These are phyloP conservation scores for Alternaria atra DNA, from an alignment of 2,329 filamentous ascomycete species.

Conservation along the genomic window DNA sequence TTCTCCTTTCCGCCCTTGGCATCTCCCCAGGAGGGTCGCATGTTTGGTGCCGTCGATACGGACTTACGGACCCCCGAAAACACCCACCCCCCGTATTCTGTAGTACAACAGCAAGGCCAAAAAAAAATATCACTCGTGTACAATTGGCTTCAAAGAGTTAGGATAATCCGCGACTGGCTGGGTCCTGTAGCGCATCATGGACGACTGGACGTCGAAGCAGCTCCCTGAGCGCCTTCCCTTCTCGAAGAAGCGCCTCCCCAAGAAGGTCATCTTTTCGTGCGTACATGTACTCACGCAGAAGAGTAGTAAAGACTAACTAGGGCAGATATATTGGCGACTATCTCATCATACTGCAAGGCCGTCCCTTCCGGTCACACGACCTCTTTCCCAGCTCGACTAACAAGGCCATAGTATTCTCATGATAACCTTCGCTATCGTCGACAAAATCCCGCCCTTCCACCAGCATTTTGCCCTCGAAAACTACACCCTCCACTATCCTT, in stretches of 20 bases:
- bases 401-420: constrained; percentile 57
- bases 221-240: constrained; percentile 61
- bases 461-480: constrained; percentile 67
- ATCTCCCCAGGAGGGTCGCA: constrained; percentile 42
- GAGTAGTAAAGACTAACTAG: constrained; percentile 28
- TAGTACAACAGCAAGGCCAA: not conserved
- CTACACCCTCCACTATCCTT: constrained; percentile 66
- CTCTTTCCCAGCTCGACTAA: constrained; percentile 36
- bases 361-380: constrained; percentile 41
- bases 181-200: constrained; percentile 42
- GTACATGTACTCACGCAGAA: constrained; percentile 28
- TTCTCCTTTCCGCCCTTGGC: constrained; percentile 30
- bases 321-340: constrained; percentile 66
- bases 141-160: too few relatives aligned
- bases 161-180: constrained; percentile 11
- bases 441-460: constrained; percentile 64
- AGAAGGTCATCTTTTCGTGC: constrained; percentile 63
- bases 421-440: constrained; percentile 61
- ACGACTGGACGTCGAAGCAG: constrained; percentile 48
- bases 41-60: constrained; percentile 31
- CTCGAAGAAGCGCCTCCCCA: constrained; percentile 61
- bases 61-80: constrained; percentile 23
- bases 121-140: not conserved
- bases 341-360: constrained; percentile 64
- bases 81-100: constrained; percentile 2